These are phyloP conservation scores for Apiospora rasikravindrae DNA, from an alignment of 2,329 filamentous ascomycete species.

Conservation along the genomic window DNA sequence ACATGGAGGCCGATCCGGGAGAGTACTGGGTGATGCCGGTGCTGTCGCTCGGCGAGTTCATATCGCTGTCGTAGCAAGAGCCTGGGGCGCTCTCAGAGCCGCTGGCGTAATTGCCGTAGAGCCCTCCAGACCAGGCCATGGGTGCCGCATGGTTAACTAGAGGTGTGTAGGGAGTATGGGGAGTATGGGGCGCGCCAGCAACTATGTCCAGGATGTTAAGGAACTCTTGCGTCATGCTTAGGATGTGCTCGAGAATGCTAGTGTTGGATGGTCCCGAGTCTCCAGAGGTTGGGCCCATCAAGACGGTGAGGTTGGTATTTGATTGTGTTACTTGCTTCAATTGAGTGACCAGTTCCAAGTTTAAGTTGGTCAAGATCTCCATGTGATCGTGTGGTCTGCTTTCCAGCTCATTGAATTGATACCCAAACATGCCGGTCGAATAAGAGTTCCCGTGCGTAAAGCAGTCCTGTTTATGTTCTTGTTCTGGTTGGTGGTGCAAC, in stretches of 20 bases:
- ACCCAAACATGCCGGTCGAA: not conserved
- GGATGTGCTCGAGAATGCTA: not conserved
- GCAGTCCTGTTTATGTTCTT: not conserved
- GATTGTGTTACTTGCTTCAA: not conserved
- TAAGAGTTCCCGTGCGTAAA: not conserved
- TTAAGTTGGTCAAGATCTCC: conserved; percentile 1
- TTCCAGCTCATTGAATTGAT: not conserved
- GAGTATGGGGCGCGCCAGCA: not conserved
- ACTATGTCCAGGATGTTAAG: not conserved
- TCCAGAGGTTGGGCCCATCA: not conserved
- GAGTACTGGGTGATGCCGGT: not conserved
- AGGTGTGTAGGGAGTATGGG: not conserved
- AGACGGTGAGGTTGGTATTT: not conserved
- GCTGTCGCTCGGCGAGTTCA: not conserved
- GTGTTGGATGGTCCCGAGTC: not conserved
- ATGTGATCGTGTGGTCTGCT: not conserved
- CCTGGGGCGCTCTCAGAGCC: not conserved
- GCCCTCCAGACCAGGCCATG: not conserved
- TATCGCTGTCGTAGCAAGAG: not conserved
- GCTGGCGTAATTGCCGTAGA: not conserved
- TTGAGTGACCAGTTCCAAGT: not conserved
- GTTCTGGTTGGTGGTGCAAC: not conserved
- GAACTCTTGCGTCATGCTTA: conserved; percentile 9
- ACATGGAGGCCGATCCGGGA: not conserved
- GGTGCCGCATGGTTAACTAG: not conserved